Percentiles rank a stretch among this genome's conserved stretches.
Conservation (phyloP, 23 red algal genomes). For the Gracilaria domingensis region DNA sequence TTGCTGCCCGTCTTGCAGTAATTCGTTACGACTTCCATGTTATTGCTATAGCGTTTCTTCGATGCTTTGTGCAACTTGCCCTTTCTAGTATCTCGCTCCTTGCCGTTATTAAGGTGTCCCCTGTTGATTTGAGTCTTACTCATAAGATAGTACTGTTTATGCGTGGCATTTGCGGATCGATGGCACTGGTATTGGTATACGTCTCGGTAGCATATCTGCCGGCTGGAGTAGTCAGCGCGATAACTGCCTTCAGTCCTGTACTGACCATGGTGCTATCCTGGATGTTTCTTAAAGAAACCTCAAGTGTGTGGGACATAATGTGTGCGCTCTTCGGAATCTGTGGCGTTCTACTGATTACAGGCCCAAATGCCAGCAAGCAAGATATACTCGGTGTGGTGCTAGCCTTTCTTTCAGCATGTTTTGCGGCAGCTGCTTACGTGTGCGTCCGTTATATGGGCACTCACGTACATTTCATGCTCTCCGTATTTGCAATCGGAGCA, state of each 20-base stretch:
- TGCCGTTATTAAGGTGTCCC: background rate
- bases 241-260: constrained; percentile 22
- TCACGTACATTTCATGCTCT: constrained; percentile 46
- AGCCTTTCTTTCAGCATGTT: constrained; percentile 14
- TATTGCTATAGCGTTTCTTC: constrained; percentile 9
- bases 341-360: constrained; percentile 5
- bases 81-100: constrained; percentile 6
- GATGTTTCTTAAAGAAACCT: constrained; percentile 34
- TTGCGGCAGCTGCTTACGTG: constrained; percentile 31
- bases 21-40: constrained; percentile 23
- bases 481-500: constrained; percentile 17
- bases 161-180: background rate
- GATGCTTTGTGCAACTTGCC: background rate
- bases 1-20: constrained; percentile 5
- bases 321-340: constrained; percentile 9
- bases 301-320: constrained; percentile 9
- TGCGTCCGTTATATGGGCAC: constrained; percentile 32
- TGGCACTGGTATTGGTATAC: constrained; percentile 9
- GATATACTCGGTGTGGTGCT: background rate
- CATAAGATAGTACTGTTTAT: background rate
- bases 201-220: background rate
- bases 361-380: background rate
- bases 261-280: constrained; percentile 12
- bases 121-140: background rate
- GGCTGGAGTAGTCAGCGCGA: constrained; percentile 11